phyloP scores from a whole-genome alignment of 768 basidiomycete genomes.

The Cyclocybe cylindracea region DNA sequence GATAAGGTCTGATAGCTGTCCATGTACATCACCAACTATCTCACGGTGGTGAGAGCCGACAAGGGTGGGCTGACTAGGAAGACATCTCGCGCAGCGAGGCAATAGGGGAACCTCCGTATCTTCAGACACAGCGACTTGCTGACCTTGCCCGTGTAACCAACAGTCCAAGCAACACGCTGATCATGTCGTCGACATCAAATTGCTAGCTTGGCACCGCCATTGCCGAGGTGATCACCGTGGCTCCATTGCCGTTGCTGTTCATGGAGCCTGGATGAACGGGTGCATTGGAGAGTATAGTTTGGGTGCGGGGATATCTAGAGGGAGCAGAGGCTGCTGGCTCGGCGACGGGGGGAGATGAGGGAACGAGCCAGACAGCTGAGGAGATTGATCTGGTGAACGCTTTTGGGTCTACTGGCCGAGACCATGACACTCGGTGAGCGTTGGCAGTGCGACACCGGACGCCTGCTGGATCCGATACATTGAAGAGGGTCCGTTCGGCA shows the following conservation, averaged over 20 bases:
- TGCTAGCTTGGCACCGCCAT: constrained; percentile 55
- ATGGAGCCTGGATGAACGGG: constrained; percentile 56
- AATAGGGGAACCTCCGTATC: constrained; percentile 94
- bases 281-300: constrained; percentile 82
- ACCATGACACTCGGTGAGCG: constrained; percentile 26
- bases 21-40: constrained; percentile 99
- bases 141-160: constrained; percentile 97
- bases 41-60: constrained; percentile 97
- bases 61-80: constrained; percentile 96
- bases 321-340: constrained; percentile 39
- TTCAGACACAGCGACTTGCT: constrained; percentile 95
- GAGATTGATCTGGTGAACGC: constrained; percentile 29
- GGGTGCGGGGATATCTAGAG: constrained; percentile 81
- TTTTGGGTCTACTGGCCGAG: constrained; percentile 38
- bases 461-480: constrained; percentile 44
- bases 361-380: constrained; percentile 39
- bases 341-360: constrained; percentile 44
- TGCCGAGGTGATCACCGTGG: constrained; percentile 42
- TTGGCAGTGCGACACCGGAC: constrained; percentile 25
- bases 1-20: constrained; percentile 98
- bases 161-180: constrained; percentile 91
- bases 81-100: constrained; percentile 93
- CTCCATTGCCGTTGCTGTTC: constrained; percentile 36
- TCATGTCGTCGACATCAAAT: constrained; percentile 98
- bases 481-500: constrained; percentile 46